Base-by-base conservation (phyloP, 2,329 filamentous ascomycete genomes). In the Monilinia fructigena region DNA sequence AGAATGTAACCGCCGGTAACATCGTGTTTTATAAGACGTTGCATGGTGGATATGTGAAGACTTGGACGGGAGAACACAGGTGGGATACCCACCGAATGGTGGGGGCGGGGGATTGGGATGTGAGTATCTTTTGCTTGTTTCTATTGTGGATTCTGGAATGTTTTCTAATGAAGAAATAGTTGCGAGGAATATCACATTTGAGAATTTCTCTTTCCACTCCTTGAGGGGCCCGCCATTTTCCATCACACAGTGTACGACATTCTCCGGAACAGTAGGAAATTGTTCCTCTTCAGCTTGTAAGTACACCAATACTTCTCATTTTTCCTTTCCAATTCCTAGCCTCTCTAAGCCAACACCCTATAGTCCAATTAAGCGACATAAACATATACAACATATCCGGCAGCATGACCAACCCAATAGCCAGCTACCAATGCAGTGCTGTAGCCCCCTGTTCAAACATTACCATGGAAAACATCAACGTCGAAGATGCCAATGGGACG, bases 51-150 rank as follows among this genome's bases (percentile, higher is more conserved):
- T 84, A 85, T 69, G 73, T 86, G 66, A 87, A 87, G 76, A 86
- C 84, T 0, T 87, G 85, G 85, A 83, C 83, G 0, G 83, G 82
- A 23, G 75, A 81, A 10, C 78, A 79, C 78, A 79, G 53, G 78
- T 78, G 40, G 81, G 82, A 23, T 82, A 80, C 64, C 83, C 83
- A 2, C 84, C 84, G 1, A 87, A 87, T 70, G 84, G 85, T 31
- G 85, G 84, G 2, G 84, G 84, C 14, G 85, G 83, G 16, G 85
- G 85, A 2, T 72, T 82, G 0, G 84, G 84, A 10, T 79, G 61
- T 63, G 23, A 55, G 61, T 63, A 6, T 23, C 23, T 31, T 28
- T 40, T 10, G 3, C 31, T 12, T 2, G 20, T 12, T 18, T 35
- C 31, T 35, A 35, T 3, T 16, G 42, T 5, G 20, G 14, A 31